A percentile compares a stretch with the other conserved stretches of the same genome.
Evolutionary conservation across 2,329 filamentous ascomycete species (phyloP).

Genomic region (Fusarium sacchari): DNA sequence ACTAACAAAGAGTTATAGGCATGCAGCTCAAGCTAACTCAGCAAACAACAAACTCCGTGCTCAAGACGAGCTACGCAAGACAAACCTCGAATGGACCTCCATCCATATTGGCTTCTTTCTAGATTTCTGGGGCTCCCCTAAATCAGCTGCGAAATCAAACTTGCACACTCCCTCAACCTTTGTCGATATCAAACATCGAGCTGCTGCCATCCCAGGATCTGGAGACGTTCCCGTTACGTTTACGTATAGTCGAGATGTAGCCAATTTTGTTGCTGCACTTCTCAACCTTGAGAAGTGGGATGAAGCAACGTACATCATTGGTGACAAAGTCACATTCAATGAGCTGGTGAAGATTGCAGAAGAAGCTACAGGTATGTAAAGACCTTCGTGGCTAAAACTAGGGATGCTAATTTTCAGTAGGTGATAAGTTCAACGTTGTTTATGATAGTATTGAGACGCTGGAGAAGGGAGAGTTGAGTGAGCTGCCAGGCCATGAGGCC

Average conservation of each 20-base stretch:
- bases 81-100: constrained; percentile 1
- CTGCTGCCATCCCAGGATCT: not conserved
- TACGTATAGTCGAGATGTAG: constrained; percentile 5
- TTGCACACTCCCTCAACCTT: not conserved
- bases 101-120: constrained; percentile 12
- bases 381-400: rapidly evolving
- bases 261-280: not conserved
- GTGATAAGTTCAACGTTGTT: not conserved
- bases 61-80: constrained; percentile 10
- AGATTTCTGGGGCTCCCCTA: constrained; percentile 7
- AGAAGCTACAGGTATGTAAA: not conserved
- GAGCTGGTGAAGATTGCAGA: not conserved
- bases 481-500: not conserved
- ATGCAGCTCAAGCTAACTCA: not conserved
- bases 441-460: not conserved
- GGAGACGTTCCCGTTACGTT: not conserved
- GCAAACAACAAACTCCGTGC: constrained; percentile 7
- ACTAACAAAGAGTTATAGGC: not conserved
- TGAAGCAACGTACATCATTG: not conserved
- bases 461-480: constrained; percentile 6
- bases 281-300: constrained; percentile 5
- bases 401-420: not conserved
- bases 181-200: not conserved
- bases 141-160: not conserved
- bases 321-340: constrained; percentile 4